Evolutionary conservation across 352 stramenopile species (phyloP).

Genomic region (Hyaloperonospora arabidopsidis): DNA sequence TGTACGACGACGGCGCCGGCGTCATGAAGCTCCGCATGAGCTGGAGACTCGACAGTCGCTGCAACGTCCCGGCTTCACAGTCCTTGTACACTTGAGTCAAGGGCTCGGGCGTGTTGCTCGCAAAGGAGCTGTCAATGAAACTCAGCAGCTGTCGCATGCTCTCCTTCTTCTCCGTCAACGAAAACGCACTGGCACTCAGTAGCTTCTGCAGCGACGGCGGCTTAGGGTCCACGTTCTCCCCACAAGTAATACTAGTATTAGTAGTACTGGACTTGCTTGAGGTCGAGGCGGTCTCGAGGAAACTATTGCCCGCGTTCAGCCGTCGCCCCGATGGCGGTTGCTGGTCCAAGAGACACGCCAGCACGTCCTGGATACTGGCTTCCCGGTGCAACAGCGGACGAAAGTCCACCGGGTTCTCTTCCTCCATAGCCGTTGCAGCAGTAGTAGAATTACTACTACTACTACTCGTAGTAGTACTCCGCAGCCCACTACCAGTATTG

Average conservation of each 20-base stretch:
- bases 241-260: no score
- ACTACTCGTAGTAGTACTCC: not conserved
- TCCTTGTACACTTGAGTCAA: conserved; percentile 81
- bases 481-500: no score
- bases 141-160: conserved; percentile 71
- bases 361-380: conserved; percentile 69
- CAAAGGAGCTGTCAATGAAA: conserved; percentile 81
- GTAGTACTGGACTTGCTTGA: not conserved
- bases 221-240: conserved; percentile 23
- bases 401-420: conserved; percentile 22
- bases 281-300: conserved; percentile 34
- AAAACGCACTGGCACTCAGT: conserved; percentile 76
- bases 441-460: no score
- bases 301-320: conserved; percentile 46
- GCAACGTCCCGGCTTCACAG: conserved; percentile 55
- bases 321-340: conserved; percentile 40
- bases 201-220: conserved; percentile 65
- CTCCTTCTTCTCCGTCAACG: conserved; percentile 83
- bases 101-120: conserved; percentile 59
- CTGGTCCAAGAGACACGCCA: conserved; percentile 69
- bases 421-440: no score
- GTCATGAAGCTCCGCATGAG: conserved; percentile 76
- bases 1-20: conserved; percentile 13
- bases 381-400: conserved; percentile 57
- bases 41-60: conserved; percentile 68